These are phyloP conservation scores for Vicia sativa DNA, from an alignment of 306 rosid species.

Conservation along the genomic window DNA sequence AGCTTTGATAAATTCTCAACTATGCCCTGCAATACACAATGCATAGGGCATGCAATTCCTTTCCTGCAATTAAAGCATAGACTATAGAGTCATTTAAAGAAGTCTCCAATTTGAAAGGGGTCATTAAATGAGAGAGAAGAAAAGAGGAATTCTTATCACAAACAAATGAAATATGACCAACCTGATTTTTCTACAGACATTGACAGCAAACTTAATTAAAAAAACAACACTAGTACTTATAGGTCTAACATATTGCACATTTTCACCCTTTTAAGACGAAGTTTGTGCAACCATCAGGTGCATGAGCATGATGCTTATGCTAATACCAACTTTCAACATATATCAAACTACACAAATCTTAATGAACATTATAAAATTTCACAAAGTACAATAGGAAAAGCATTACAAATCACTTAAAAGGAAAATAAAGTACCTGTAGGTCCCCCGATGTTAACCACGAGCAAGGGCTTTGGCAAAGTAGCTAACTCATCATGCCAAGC, in stretches of 20 bases:
- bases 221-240: conserved; percentile 5
- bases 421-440: conserved; percentile 65
- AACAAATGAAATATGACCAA: conserved; percentile 6
- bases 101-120: background rate
- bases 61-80: conserved; percentile 4
- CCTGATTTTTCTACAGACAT: background rate
- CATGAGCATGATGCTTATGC: background rate
- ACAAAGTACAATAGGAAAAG: conserved; percentile 9
- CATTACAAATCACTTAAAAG: conserved; percentile 22
- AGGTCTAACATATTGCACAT: conserved; percentile 5
- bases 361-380: background rate
- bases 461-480: conserved; percentile 80
- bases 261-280: conserved; percentile 31
- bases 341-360: conserved; percentile 10
- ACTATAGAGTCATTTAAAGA: conserved; percentile 18
- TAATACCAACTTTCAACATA: conserved; percentile 7
- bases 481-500: conserved; percentile 77
- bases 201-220: background rate
- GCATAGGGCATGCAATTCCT: conserved; percentile 24
- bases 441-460: conserved; percentile 85
- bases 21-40: conserved; percentile 5
- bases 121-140: conserved; percentile 8
- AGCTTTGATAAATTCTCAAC: background rate
- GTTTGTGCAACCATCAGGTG: conserved; percentile 8
- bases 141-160: conserved; percentile 3